Base-by-base conservation (phyloP, 257 asterid species). In the Linaria vulgaris region DNA sequence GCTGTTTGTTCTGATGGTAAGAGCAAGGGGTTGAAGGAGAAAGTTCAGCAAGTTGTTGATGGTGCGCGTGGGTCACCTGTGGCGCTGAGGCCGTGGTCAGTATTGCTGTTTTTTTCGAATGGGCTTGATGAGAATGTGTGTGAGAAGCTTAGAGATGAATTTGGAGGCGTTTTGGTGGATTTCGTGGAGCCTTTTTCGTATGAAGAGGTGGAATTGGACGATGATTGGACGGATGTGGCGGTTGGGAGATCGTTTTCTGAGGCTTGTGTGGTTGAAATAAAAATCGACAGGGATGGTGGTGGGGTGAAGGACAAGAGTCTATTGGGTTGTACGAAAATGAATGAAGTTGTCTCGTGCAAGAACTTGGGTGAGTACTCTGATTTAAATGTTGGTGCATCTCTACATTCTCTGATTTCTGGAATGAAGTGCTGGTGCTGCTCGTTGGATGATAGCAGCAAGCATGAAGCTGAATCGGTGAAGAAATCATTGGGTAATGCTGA, bases 81-180 rank as follows among this genome's bases (percentile, higher is more conserved):
- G 14, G 48, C 86, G 4, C 77, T 89, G 27, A 79, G 64, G 47
- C 99, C 99, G 1, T 72, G 78, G 22, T 85, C 87, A 0, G 49
- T 94, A 38, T 71, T 90, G 72, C 78, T 90, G 63, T 85, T 85
- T 69, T 90, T 90, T 74, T 79, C 96, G 0, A 82, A 80, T 48
- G 99, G 97, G 53, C 75, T 90, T 34, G 68, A 72, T 59, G 78
- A 56, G 14, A 34, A 22, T 49, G 74, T 81, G 56, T 59, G 49
- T 59, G 59, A 77, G 74, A 69, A 78, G 56, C 76, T 94, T 10
- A 66, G 48, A 25, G 53, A 68, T 51, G 90, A 85, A 65, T 84
- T 83, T 75, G 81, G 80, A 46, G 90, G 82, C 15, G 57, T 63
- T 12, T 69, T 81, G 37, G 55, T 83, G 62, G 83, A 70, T 56